Base-by-base conservation (phyloP, 768 basidiomycete species). In the Phylloporus arenicola region DNA sequence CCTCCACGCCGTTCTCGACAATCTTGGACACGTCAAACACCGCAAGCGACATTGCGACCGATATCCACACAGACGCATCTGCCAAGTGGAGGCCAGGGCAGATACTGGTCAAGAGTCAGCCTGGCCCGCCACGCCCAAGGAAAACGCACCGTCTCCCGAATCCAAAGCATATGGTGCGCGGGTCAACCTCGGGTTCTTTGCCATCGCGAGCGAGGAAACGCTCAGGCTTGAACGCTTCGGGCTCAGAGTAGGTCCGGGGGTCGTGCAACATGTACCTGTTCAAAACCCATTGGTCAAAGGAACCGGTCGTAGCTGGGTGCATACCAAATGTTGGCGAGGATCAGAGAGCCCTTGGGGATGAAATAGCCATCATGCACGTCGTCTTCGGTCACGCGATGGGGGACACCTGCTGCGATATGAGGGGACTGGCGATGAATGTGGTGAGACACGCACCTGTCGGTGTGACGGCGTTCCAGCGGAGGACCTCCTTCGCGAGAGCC, bases 141-240 rank as follows among this genome's bases (percentile, higher is more conserved):
- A 51, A 43, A 44, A 70, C 72, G 17, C 64, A 67, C 61, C 85
- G 77, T 67, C 85, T 72, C 43, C 85, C 85, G 59, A 85, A 88
- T 7, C 85, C 85, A 66, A 86, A 88, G 57, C 79, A 82, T 42
- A 82, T 61, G 43, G 72, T 72, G 48, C 78, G 79, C 52, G 83
- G 81, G 64, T 85, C 83, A 17, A 58, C 62, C 58, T 84, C 79
- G 27, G 74, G 74, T 39, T 64, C 55, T 37, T 65, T 63, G 35
- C 59, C 62, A 4, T 61, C 54, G 13, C 45, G 46, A 1, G 71
- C 67, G 29, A 85, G 68, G 64, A 79, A 85, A 27, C 84, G 78
- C 45, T 80, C 80, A 19, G 84, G 84, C 40, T 75, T 75, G 61
- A 85, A 86, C 45, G 63, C 59, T 51, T 75, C 68, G 4, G 83